Conservation (phyloP, 257 asterid genomes). For the Ligustrum vulgare region DNA sequence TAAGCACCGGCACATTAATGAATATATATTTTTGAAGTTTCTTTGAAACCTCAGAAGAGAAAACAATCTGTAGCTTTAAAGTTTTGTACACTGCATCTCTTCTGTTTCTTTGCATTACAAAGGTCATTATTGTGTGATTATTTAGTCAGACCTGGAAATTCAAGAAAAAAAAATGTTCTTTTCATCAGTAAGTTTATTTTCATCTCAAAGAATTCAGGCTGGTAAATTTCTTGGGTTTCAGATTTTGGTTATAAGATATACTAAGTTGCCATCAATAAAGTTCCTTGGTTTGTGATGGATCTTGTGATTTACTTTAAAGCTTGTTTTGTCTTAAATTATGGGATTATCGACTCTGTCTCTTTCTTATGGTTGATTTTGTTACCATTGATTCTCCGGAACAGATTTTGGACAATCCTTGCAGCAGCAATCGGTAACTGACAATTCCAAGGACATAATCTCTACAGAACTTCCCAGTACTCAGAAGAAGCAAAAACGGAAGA, state of each 20-base stretch:
- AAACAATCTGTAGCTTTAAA: neutral
- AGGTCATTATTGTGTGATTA: neutral
- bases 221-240: neutral
- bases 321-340: neutral
- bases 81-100: neutral
- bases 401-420: constrained; percentile 52
- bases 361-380: neutral
- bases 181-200: neutral
- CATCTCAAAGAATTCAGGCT: neutral
- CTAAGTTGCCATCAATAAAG: neutral
- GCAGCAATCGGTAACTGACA: constrained; percentile 44
- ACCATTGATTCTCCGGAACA: constrained; percentile 13
- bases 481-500: constrained; percentile 69
- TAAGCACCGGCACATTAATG: too few species aligned
- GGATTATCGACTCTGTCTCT: neutral
- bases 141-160: neutral
- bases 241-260: neutral
- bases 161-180: neutral
- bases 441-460: constrained; percentile 36
- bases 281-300: neutral
- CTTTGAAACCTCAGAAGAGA: neutral
- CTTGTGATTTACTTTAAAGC: neutral
- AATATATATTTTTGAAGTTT: neutral
- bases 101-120: neutral
- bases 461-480: constrained; percentile 36